Base-by-base conservation (phyloP, 2,329 filamentous ascomycete species). In the Metarhizium guizhouense region DNA sequence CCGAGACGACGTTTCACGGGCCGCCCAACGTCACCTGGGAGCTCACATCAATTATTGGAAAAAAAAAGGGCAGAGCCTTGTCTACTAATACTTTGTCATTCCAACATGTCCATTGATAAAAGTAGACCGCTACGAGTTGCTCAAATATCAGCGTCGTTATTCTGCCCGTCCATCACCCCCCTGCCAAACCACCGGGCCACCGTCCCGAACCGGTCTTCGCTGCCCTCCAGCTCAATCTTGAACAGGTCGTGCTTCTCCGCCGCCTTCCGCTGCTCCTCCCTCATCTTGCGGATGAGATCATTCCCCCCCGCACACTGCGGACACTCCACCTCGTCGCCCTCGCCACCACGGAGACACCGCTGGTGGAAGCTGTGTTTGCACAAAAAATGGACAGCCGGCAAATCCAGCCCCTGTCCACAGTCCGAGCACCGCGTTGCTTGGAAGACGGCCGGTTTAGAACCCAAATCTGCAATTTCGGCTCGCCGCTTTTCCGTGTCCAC, bases 351-450 rank as follows among this genome's bases (percentile, higher is more conserved):
- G 66, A 99, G 74, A 70, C 93, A 99, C 49, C 89, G 81, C 73
- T 95, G 90, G 68, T 99, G 94, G 77, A 96, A 99, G 58, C 87
- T 92, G 70, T 99, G 94, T 70, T 95, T 96, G 76, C 94, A 99
- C 60, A 99, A 73, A 69, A 99, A 99, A 68, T 99, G 94, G 51
- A 99, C 92, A 0, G 86, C 89, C 0, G 94, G 94, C 13, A 97
- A 76, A 61, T 96, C 92, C 18, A 97, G 78, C 30, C 83, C 79
- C 42, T 84, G 81, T 16, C 84, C 84, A 68, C 94, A 99, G 53
- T 88, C 85, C 32, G 87, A 86, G 69, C 94, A 99, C 53, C 94
- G 83, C 38, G 91, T 92, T 0, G 91, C 86, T 68, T 95, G 90
- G 77, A 99, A 97, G 1, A 95, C 88, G 20, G 86, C 85, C 0